Evolutionary conservation across 2,329 filamentous ascomycete species (phyloP).

Genomic region (Sphaerulina populicola): DNA sequence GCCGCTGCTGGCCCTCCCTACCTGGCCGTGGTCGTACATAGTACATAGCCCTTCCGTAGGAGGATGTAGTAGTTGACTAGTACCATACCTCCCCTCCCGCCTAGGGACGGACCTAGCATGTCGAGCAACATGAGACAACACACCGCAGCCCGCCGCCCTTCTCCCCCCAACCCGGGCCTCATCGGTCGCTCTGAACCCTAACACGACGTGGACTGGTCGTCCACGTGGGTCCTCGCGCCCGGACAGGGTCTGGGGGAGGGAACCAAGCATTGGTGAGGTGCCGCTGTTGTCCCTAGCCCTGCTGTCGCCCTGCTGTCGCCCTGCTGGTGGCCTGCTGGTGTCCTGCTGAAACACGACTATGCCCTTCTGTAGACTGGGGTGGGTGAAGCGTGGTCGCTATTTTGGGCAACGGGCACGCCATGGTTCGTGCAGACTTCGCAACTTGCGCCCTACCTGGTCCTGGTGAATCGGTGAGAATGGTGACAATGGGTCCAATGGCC

Average conservation of each 20-base stretch:
- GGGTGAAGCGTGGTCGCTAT: slow-evolving; percentile 7
- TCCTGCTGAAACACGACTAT: slow-evolving; percentile 2
- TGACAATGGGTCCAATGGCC: too few species aligned
- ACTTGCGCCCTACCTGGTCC: not conserved
- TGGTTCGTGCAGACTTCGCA: not conserved
- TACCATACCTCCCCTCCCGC: too few species aligned
- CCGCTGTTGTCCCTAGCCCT: slow-evolving; percentile 3
- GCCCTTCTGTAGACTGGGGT: not conserved
- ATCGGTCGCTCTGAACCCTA: not conserved
- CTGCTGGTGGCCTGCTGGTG: too few species aligned
- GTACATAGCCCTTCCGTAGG: too few species aligned
- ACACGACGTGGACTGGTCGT: slow-evolving; percentile 1
- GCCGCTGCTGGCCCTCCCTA: too few species aligned
- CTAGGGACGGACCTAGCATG: too few species aligned
- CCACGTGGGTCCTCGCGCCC: slow-evolving; percentile 6
- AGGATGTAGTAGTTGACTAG: too few species aligned
- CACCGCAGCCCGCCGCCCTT: not conserved
- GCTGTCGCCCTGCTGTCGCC: slow-evolving; percentile 1
- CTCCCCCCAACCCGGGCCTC: not conserved
- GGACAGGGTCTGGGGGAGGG: not conserved
- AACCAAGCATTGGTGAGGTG: slow-evolving; percentile 4
- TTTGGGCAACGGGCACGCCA: slow-evolving; percentile 7
- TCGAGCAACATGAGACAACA: too few species aligned
- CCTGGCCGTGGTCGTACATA: too few species aligned
- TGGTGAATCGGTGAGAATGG: not conserved